Base-by-base conservation (phyloP, 2,329 filamentous ascomycete species). In the Ilyonectria mors-panacis region DNA sequence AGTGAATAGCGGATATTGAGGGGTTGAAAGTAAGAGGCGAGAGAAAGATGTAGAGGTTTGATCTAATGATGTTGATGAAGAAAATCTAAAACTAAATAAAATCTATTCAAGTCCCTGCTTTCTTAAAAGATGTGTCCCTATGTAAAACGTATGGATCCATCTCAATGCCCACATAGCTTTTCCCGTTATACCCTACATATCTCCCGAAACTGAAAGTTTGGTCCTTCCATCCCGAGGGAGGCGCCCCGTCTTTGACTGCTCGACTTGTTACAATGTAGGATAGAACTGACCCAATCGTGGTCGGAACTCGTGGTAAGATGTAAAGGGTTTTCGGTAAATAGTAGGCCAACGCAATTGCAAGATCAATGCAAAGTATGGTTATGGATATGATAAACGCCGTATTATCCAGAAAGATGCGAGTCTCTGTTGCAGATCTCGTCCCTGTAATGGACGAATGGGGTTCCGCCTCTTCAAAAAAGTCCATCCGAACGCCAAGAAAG, bases 191-290 rank as follows among this genome's bases (percentile, higher is more conserved):
- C 4, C 53, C 63, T 26, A 58, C 23, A 21, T 59, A 62, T n/a
- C 63, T 53, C 2, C 63, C 63, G 21, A 62, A 62, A 17, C 63
- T 59, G 35, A 62, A 66, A 3, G 58, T 55, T 19, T 54, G 42
- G n/a, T 33, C 28, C 30, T 26, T 17, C 59, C 55, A 51, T 4
- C 47, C 28, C 3, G 19, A 39, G 33, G 58, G 12, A 21, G 51
- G 50, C 1, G 26, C 19, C 3, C 56, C 56, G 12, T 57, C 30
- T 21, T 28, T 35, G 26, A 62, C 57, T 7, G 47, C 51, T 15
- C 58, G 37, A 21, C 63, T 66, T 15, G 63, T 58, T 15, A 45
- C 58, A 37, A 62, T 28, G 7, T 62, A 66, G 15, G 57, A 58
- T 6, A 66, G 12, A 13, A 66, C 45, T 2, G 63, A 57, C 1